These are phyloP conservation scores for Lactifluus pinguis DNA, from an alignment of 768 basidiomycete genomes.

Conservation along the genomic window DNA sequence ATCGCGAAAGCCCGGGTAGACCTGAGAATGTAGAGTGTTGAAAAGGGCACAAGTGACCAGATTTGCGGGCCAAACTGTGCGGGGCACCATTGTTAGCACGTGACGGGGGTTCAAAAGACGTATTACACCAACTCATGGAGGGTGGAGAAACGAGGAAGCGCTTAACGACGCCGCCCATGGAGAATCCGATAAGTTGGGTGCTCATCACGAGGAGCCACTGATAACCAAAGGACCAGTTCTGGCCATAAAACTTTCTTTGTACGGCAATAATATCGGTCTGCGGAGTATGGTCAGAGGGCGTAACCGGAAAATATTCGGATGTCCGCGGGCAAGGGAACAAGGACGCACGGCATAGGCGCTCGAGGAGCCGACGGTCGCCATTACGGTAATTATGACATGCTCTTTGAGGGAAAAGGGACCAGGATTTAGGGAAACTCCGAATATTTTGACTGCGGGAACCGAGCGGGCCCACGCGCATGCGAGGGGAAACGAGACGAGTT, in stretches of 20 bases:
- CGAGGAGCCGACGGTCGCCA: constrained; percentile 32
- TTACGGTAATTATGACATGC: constrained; percentile 36
- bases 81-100: background rate
- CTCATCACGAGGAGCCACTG: constrained; percentile 76
- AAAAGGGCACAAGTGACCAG: constrained; percentile 68
- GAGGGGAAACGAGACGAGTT: constrained; percentile 61
- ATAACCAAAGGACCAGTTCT: constrained; percentile 39
- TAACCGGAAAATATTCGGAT: background rate
- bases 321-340: background rate
- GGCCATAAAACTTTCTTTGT: constrained; percentile 59
- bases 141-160: constrained; percentile 65
- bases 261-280: constrained; percentile 66
- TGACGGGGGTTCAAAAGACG: background rate
- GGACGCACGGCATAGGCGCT: constrained; percentile 36
- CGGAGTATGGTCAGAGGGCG: background rate
- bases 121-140: constrained; percentile 32
- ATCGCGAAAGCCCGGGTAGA: constrained; percentile 54
- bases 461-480: constrained; percentile 48
- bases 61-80: constrained; percentile 58
- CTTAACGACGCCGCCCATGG: constrained; percentile 64
- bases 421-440: constrained; percentile 59
- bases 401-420: constrained; percentile 67
- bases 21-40: constrained; percentile 67
- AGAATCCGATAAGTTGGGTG: constrained; percentile 74
- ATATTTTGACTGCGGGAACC: constrained; percentile 46